Evolutionary conservation across 108 stramenopile species (phyloP).

Genomic region (Hondaea fermentalgiana): DNA sequence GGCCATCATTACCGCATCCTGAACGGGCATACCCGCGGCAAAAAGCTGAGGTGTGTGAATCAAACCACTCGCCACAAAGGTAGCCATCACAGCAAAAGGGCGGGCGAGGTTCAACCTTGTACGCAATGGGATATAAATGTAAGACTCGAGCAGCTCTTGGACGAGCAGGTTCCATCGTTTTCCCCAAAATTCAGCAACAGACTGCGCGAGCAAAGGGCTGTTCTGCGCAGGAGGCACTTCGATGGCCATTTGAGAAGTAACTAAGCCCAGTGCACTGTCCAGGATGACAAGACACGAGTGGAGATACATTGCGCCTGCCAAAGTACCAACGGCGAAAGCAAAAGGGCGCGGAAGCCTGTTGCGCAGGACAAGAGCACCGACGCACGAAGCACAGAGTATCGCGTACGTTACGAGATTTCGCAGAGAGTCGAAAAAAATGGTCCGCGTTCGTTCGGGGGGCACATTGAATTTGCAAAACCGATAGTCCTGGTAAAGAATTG

Average conservation of each 20-base stretch:
- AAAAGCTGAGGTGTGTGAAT: neutral
- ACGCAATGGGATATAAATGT: neutral
- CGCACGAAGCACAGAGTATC: neutral
- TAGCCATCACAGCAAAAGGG: neutral
- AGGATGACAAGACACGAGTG: neutral
- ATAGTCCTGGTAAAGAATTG: too few relatives aligned
- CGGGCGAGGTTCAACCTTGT: neutral
- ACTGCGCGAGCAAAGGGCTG: neutral
- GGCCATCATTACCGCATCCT: neutral
- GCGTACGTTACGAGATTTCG: neutral
- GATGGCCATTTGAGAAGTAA: neutral
- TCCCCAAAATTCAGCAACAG: neutral
- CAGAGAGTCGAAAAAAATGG: neutral
- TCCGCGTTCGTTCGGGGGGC: neutral
- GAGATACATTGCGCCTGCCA: neutral
- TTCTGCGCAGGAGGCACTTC: neutral
- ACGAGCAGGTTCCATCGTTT: neutral
- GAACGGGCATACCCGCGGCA: neutral
- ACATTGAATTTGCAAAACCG: too few relatives aligned
- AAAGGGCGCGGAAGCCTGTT: neutral
- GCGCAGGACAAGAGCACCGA: neutral
- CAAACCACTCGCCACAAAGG: neutral
- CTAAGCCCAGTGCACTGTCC: neutral
- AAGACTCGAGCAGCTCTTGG: neutral
- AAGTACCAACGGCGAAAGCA: neutral